Evolutionary conservation across 805 yeast genomes (phyloP).

Genomic region (Nakazawaea anatomiae): DNA sequence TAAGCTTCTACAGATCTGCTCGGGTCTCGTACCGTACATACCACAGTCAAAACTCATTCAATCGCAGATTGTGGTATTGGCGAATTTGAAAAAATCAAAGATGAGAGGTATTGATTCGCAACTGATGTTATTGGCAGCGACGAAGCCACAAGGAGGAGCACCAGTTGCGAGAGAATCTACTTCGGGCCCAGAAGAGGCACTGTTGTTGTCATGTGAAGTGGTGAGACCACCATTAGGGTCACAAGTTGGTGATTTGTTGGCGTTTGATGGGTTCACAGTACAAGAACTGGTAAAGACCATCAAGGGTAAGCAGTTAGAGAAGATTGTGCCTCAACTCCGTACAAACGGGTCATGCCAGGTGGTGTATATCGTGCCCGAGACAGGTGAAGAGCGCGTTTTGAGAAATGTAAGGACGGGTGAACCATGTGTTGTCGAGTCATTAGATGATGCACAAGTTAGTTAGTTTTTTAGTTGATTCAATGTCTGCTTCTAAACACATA

Average conservation of each 20-base stretch:
- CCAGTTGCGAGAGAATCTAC: slow-evolving; percentile 1
- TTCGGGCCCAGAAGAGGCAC: slow-evolving; percentile 12
- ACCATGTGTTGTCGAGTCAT: slow-evolving; percentile 13
- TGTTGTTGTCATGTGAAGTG: slow-evolving; percentile 31
- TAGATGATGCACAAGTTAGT: slow-evolving; percentile 7
- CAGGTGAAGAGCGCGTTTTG: slow-evolving; percentile 4
- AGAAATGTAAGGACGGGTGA: slow-evolving; percentile 9
- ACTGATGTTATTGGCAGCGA: slow-evolving; percentile 65
- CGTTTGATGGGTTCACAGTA: slow-evolving; percentile 25
- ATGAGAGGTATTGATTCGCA: slow-evolving; percentile 58
- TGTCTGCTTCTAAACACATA: too few species aligned
- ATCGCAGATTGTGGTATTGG: slow-evolving; percentile 43
- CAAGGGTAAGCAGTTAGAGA: slow-evolving; percentile 30
- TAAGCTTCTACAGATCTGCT: slow-evolving; percentile 39
- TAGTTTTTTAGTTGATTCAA: neutral
- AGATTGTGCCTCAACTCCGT: slow-evolving; percentile 22
- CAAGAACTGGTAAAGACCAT: slow-evolving; percentile 19
- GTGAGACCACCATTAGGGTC: slow-evolving; percentile 38
- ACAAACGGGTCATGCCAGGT: slow-evolving; percentile 28
- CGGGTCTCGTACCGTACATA: slow-evolving; percentile 48
- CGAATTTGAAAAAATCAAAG: slow-evolving; percentile 55
- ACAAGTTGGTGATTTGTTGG: slow-evolving; percentile 32
- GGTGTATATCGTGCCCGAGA: slow-evolving; percentile 17
- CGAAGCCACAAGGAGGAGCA: too few species aligned
- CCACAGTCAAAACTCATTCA: slow-evolving; percentile 31